Evolutionary conservation across 2,329 filamentous ascomycete species (phyloP).

Genomic region (Fusarium palustre): DNA sequence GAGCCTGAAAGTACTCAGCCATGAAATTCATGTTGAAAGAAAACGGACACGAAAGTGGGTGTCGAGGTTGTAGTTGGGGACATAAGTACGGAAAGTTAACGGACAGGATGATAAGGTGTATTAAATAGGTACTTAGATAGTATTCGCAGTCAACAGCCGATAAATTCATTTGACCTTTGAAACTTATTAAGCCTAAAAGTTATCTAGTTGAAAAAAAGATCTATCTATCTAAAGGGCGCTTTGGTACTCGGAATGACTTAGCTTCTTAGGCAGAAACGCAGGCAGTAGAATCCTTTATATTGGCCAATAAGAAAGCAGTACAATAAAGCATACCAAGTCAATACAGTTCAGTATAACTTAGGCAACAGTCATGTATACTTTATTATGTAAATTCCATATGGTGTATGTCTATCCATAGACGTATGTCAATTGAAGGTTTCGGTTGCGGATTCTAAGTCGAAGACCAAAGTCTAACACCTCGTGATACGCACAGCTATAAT

Average conservation of each 20-base stretch:
- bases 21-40: background rate
- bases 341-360: background rate
- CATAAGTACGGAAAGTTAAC: background rate
- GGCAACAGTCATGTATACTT: background rate
- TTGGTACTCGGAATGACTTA: constrained; percentile 4
- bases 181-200: background rate
- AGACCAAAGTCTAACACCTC: no score
- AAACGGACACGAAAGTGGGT: background rate
- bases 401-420: background rate
- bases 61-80: background rate
- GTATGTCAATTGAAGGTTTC: no score
- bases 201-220: background rate
- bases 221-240: background rate
- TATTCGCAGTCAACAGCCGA: background rate
- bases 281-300: background rate
- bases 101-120: background rate
- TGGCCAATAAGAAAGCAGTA: constrained; percentile 9
- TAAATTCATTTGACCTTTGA: background rate
- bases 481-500: no score
- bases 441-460: no score
- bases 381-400: background rate
- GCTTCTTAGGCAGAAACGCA: constrained; percentile 17
- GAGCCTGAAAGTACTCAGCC: background rate
- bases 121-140: no score
- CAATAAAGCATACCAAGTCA: background rate